Evolutionary conservation across 2,329 filamentous ascomycete genomes (phyloP), one percentile per base, ranked within the genome.

Genomic region (Aulographum hederae): DNA sequence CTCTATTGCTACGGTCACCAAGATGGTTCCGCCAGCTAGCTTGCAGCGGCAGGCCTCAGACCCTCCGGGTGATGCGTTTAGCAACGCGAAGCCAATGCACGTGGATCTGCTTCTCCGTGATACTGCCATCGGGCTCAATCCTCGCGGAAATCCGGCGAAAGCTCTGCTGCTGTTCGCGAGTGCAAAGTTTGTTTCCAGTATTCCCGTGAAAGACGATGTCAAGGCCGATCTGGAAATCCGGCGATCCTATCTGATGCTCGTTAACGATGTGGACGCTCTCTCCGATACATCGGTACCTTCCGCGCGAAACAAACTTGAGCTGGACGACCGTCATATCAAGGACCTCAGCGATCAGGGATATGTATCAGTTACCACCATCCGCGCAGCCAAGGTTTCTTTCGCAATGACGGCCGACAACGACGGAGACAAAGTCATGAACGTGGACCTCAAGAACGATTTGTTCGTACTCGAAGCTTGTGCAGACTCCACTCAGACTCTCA

Each of bases 381-480:
- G 84, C 13, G 76, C 84, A 3, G 84, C 85, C 1, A 78, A 73
- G 38, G 68, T 73, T 1, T 57, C 60, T 2, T 62, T 89, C 2
- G 67, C 70, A 29, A 59, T 85, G 10, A 56, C 60, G 15, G 59
- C 63, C 6, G 60, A 61, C 2, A 58, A 59, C 2, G 65, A 73
- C 21, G 68, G 64, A 1, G 63, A 72, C 18, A 77, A 74, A 39
- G 67, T 71, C 26, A 53, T 94, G 11, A 76, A 89, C 41, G 64
- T 94, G 1, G 80, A 92, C 39, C 58, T 95, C 29, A 72, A 72
- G 37, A 85, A 93, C 45, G 78, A 92, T 40, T 63, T 98, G 2
- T 63, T 98, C 32, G 75, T 98, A 20, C 58, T 98, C 5, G 89
- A 98, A 52, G 91, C 85, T 1, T 98, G 91, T 45, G 89, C 89